Conservation (phyloP, 2,329 filamentous ascomycete genomes). For the Cercospora sp. region DNA sequence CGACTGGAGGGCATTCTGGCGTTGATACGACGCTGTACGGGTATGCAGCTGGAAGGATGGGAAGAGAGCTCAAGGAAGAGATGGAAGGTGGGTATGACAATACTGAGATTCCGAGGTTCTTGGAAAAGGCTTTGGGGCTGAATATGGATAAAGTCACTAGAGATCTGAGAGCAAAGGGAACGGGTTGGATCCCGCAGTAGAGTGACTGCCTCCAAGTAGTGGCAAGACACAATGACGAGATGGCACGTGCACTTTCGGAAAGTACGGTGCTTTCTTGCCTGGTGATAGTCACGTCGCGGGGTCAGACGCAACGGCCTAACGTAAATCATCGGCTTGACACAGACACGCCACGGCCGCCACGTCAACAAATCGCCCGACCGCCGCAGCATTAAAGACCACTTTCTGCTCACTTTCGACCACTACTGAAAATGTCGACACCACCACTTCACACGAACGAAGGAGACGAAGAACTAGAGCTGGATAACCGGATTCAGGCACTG, state of each 20-base stretch:
- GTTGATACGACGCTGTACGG: not conserved
- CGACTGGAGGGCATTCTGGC: not conserved
- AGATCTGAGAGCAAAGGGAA: not conserved
- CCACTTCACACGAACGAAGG: too few species aligned
- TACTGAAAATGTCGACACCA: too few species aligned
- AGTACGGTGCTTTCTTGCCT: too few species aligned
- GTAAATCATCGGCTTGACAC: too few species aligned
- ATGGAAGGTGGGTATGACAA: not conserved
- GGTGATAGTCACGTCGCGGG: too few species aligned
- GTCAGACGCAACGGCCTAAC: too few species aligned
- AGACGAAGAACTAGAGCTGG: not conserved
- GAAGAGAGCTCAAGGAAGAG: not conserved
- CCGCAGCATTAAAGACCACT: too few species aligned
- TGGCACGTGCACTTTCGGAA: too few species aligned
- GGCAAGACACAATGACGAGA: too few species aligned
- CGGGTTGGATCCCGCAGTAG: not conserved
- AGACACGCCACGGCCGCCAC: too few species aligned
- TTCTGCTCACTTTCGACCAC: too few species aligned
- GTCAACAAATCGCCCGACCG: too few species aligned
- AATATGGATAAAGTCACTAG: not conserved
- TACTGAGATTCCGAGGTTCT: not conserved
- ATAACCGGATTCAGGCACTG: not conserved
- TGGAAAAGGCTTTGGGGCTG: not conserved
- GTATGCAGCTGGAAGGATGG: not conserved
- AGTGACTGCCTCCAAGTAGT: not conserved